phyloP scores from a whole-genome alignment of 2,329 filamentous ascomycete genomes.

The Cadophora malorum region DNA sequence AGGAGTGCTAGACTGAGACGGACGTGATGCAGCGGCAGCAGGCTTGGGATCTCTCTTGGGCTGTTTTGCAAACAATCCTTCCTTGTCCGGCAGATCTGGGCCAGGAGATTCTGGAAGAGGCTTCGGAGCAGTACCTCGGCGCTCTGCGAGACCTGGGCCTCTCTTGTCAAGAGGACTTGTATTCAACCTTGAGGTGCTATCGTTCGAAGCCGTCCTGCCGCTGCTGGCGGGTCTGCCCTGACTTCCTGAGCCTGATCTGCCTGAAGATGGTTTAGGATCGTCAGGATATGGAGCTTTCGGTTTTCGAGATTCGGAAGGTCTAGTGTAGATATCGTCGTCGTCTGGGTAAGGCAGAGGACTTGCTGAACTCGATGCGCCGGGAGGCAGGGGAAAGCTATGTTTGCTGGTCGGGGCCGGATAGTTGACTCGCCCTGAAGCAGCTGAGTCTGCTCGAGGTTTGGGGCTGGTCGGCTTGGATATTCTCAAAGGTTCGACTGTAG shows the following conservation, averaged over 20 bases:
- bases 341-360: constrained; percentile 75
- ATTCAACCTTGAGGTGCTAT: constrained; percentile 42
- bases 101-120: constrained; percentile 84
- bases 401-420: constrained; percentile 57
- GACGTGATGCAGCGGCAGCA: constrained; percentile 31
- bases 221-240: constrained; percentile 30
- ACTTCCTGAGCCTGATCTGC: constrained; percentile 35
- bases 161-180: constrained; percentile 59
- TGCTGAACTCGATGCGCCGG: constrained; percentile 74
- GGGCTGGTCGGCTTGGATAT: constrained; percentile 82
- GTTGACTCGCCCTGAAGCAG: constrained; percentile 51
- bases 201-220: constrained; percentile 43
- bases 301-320: constrained; percentile 43
- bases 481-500: constrained; percentile 81
- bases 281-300: constrained; percentile 47
- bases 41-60: constrained; percentile 50
- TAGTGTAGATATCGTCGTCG: constrained; percentile 60
- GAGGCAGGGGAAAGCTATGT: constrained; percentile 67
- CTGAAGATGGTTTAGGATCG: constrained; percentile 36
- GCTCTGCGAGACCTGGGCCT: constrained; percentile 75
- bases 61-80: constrained; percentile 76
- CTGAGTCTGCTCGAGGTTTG: constrained; percentile 51
- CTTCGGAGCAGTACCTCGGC: constrained; percentile 81
- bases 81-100: constrained; percentile 75
- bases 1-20: constrained; percentile 32